phyloP scores from a whole-genome alignment of 768 basidiomycete genomes.

The Fomitopsis serialis region DNA sequence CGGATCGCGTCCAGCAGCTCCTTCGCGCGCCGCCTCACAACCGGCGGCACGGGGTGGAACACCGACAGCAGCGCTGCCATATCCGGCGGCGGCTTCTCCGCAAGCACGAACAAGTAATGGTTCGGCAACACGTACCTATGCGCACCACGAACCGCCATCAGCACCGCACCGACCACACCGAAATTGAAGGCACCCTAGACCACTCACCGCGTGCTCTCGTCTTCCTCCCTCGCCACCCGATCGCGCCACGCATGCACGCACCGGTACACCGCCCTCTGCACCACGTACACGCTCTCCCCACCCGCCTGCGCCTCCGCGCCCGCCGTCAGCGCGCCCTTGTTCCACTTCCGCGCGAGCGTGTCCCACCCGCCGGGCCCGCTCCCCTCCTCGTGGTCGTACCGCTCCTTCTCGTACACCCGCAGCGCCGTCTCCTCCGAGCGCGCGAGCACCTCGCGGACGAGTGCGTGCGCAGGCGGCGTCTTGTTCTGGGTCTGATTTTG shows the following conservation, averaged over 20 bases:
- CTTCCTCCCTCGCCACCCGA: conserved; percentile 67
- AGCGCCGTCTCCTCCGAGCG: conserved; percentile 76
- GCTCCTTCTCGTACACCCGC: conserved; percentile 61
- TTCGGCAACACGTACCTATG: conserved; percentile 73
- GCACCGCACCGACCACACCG: no score
- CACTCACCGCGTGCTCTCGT: conserved; percentile 76
- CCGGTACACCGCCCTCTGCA: conserved; percentile 61
- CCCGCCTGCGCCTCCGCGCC: conserved; percentile 25
- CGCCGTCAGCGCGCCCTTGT: conserved; percentile 47
- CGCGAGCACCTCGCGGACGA: conserved; percentile 60
- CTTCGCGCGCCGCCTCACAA: conserved; percentile 54
- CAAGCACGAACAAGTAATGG: conserved; percentile 66
- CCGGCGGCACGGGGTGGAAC: conserved; percentile 56
- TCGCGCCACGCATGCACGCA: conserved; percentile 84
- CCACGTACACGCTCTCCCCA: conserved; percentile 14
- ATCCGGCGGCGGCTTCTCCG: conserved; percentile 66
- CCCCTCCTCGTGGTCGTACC: conserved; percentile 63
- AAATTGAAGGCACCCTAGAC: background rate
- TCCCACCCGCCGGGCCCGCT: conserved; percentile 73
- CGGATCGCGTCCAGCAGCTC: conserved; percentile 64
- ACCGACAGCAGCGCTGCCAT: conserved; percentile 54
- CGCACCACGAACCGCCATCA: background rate
- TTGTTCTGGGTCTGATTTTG: conserved; percentile 7
- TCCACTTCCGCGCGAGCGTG: conserved; percentile 76
- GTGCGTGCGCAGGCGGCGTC: conserved; percentile 25